Base-by-base conservation (phyloP, 2,329 filamentous ascomycete species). In the Neobulgaria alba region DNA sequence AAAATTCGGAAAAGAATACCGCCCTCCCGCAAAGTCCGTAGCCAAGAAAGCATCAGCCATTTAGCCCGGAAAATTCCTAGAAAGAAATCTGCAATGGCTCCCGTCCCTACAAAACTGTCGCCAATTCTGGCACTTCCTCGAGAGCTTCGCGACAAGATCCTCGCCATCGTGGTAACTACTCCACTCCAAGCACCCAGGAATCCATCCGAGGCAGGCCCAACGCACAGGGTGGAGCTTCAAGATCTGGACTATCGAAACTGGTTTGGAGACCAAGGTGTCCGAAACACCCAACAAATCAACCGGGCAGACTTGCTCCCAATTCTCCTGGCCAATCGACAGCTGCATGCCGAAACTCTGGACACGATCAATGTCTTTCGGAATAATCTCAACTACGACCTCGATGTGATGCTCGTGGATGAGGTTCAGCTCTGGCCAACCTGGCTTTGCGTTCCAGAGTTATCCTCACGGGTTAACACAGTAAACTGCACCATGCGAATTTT, bases 381-480 rank as follows among this genome's bases (percentile, higher is more conserved):
- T 5, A 42, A 36, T n/a, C 16, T 35, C 10, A 21, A 26, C 4
- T 42, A 38, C n/a, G 29, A 17, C 12, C 10, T 42, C 8, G 39
- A 42, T 14, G 12, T 38, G n/a, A 38, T 42, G 17, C 10, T 37
- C 10, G 34, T 36, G 12, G n/a, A 42, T 21, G 39, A 42, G 18
- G 12, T 20, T 12, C 12, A 26, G 9, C n/a, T 42, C 2, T 42
- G 39, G 33, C 14, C 32, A 18, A 42, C 39, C 3, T 42, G 34
- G 33, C 33, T 42, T 7, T 36, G 16, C 12, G 39, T 36, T 3
- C 39, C 29, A 29, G 23, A 7, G 7, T 26, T 26, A 16, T 36
- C 12, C 9, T 41, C 26, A 21, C 33, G 33, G 32, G 26, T 41
- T 10, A 23, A 41, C 8, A 17, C 17, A 7, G 23, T 41, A 12